Evolutionary conservation across 2,329 filamentous ascomycete genomes (phyloP), one percentile per base, ranked within the genome.

Genomic region (Nemania sp.): DNA sequence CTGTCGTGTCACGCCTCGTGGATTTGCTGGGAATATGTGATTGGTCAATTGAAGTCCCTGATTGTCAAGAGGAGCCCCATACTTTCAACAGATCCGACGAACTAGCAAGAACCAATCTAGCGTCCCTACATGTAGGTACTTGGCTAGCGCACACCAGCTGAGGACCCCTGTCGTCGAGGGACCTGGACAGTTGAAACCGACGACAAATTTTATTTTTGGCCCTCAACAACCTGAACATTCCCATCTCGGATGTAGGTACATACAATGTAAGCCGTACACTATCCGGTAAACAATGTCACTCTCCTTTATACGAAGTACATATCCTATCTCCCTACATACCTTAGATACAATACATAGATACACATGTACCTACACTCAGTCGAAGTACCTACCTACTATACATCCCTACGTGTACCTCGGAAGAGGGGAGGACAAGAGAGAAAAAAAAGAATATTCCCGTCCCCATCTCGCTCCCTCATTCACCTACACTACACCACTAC

Each of bases 21-120:
- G 9, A 40, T 49, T 45, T 46, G 35, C 18, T 50, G 55, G 49
- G 53, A 37, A 29, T 2, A 2, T 9, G 10, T 59, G 39, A 64
- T 62, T 64, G 55, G 62, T 34, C 54, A 64, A 64, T 64, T 53
- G 52, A 17, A 6, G 15, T 13, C 21, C 32, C 43, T 48, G 45
- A 17, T 50, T 18, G 43, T 20, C 21, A 20, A 18, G 25, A 15
- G 11, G 2, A 20, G 13, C 5, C 13, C n/a, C 17, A 18, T 45
- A 45, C 42, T 18, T 47, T 29, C 25, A 29, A 29, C 25, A 29
- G 40, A 34, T 18, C 17, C 40, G 40, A 39, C 35, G 6, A 39
- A 12, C 35, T n/a, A 3, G 15, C 35, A 13, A 13, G 35, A 39
- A 13, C 35, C 11, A 13, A 12, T 13, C 35, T 39, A 12, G 11